Evolutionary conservation across 805 yeast genomes (phyloP).

Genomic region (Candida silvicultrix): DNA sequence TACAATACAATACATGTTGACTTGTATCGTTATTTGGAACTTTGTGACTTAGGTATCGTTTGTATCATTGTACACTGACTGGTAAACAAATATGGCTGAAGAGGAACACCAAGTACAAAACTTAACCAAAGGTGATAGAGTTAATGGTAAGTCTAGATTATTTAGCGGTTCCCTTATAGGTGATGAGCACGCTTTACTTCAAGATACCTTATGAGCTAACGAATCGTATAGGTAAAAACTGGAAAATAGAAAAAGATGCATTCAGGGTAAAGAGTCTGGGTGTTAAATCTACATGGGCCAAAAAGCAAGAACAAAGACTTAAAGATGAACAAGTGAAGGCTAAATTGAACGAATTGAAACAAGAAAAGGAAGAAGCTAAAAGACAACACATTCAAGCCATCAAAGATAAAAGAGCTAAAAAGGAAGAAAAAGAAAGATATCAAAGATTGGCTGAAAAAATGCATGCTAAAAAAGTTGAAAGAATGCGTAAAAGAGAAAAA

Average conservation of each 20-base stretch:
- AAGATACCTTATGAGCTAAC: slow-evolving; percentile 3
- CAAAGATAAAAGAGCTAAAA: slow-evolving; percentile 71
- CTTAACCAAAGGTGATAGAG: slow-evolving; percentile 17
- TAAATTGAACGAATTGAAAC: slow-evolving; percentile 65
- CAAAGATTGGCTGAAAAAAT: slow-evolving; percentile 77
- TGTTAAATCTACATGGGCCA: slow-evolving; percentile 55
- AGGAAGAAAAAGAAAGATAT: slow-evolving; percentile 86
- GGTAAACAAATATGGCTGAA: background rate
- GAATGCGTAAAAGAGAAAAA: slow-evolving; percentile 87
- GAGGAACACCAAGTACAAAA: background rate
- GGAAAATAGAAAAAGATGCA: slow-evolving; percentile 67
- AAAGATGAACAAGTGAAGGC: slow-evolving; percentile 64
- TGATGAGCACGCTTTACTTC: no score
- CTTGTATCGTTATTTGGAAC: no score
- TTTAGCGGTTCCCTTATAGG: no score
- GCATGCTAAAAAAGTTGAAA: slow-evolving; percentile 88
- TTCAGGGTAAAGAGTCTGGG: slow-evolving; percentile 60
- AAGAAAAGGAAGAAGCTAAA: slow-evolving; percentile 64
- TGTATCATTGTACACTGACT: no score
- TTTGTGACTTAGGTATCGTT: no score
- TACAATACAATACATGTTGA: no score
- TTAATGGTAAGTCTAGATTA: slow-evolving; percentile 17
- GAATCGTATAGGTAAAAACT: slow-evolving; percentile 46
- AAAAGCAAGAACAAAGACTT: slow-evolving; percentile 58
- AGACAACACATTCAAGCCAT: slow-evolving; percentile 46